phyloP scores from a whole-genome alignment of 192 early-diverging fungal genomes.

The Coemansia sp. region DNA sequence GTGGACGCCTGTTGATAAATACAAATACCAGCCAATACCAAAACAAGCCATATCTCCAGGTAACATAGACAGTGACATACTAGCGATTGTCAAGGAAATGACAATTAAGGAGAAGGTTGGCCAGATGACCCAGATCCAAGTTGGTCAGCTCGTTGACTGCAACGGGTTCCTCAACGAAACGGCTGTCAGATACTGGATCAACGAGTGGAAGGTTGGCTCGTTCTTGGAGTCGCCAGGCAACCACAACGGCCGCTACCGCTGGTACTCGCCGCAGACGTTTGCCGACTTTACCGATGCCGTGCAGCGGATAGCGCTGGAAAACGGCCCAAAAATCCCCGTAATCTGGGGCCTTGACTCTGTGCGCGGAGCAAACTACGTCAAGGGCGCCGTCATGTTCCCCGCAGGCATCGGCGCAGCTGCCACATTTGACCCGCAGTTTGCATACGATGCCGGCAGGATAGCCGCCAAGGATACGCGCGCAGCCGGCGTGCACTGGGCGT shows the following conservation, averaged over 20 bases:
- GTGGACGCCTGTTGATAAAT: slow-evolving; percentile 13
- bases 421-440: slow-evolving; percentile 59
- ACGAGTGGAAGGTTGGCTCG: slow-evolving; percentile 62
- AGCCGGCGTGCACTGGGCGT: slow-evolving; percentile 65
- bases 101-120: slow-evolving; percentile 61
- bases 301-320: slow-evolving; percentile 57
- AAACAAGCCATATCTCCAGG: slow-evolving; percentile 4
- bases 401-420: slow-evolving; percentile 62
- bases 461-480: slow-evolving; percentile 66
- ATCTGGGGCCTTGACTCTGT: slow-evolving; percentile 69
- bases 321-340: slow-evolving; percentile 56
- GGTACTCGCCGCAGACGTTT: slow-evolving; percentile 56
- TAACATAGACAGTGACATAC: slow-evolving; percentile 57
- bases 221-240: slow-evolving; percentile 63
- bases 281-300: slow-evolving; percentile 57
- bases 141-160: slow-evolving; percentile 57
- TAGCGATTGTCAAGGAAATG: slow-evolving; percentile 43
- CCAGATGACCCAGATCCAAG: slow-evolving; percentile 64
- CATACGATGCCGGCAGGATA: slow-evolving; percentile 61
- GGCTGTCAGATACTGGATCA: slow-evolving; percentile 59
- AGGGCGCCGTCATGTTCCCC: slow-evolving; percentile 61
- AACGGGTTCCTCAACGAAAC: slow-evolving; percentile 58
- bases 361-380: slow-evolving; percentile 67
- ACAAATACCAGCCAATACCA: slow-evolving; percentile 12
- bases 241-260: slow-evolving; percentile 56